Base-by-base conservation (phyloP, 1,139 yeast species). In the Yamadazyma trypodendri region DNA sequence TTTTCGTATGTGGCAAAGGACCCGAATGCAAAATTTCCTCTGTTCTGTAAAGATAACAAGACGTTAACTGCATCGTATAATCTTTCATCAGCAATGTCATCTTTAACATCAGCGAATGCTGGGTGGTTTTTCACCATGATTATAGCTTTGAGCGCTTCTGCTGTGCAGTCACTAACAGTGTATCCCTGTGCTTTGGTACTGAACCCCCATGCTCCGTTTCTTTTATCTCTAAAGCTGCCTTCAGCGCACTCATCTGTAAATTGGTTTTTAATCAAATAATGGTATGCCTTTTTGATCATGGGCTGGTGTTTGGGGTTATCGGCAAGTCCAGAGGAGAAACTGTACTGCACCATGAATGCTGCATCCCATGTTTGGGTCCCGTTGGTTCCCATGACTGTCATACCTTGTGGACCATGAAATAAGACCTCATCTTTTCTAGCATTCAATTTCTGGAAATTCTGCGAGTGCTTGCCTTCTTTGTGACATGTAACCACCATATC, bases 321-420 rank as follows among this genome's bases (percentile, higher is more conserved):
- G 2, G 86, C 92, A 23, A 92, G 61, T 0, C 96, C 96, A 0
- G 96, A 86, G 55, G 77, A 68, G 42, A 87, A 81, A 45, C 80
- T 75, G 53, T 88, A 88, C 55, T 94, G 98, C 22, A 92, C 69
- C 50, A 86, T 84, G 61, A 94, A 92, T 0, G 97, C 90, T 15
- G 83, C 83, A 60, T 94, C 99, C 98, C 99, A 94, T 1, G 85
- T 90, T 60, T 94, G 99, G 0, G 88, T 89, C 21, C 99, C 99
- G 60, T 94, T 94, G 0, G 99, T 94, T 8, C 99, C 99, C 86
- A 86, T 87, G 40, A 87, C 84, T 4, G 92, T 79, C 81, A 92
- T 75, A 3, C 99, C 99, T 55, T 84, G 86, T 0, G 92, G 84
- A 0, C 96, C 94, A 63, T 84, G 84, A 61, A 86, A 90, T 39